Percentiles rank a stretch among this genome's conserved stretches.
phyloP scores from a whole-genome alignment of 1,139 yeast species.

The Meyerozyma elateridarum region DNA sequence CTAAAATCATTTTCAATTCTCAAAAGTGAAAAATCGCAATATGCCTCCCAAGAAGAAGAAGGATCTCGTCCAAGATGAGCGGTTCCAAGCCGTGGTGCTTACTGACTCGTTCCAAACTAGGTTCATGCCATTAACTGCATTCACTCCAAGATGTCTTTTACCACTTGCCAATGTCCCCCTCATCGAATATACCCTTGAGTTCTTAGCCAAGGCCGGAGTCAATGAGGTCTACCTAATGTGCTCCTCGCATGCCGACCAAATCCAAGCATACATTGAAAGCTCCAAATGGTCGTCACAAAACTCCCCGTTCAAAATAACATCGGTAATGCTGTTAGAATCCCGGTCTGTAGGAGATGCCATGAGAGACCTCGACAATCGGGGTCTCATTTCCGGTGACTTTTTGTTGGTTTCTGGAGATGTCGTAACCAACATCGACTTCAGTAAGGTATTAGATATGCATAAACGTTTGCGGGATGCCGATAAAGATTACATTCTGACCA shows the following conservation, averaged over 20 bases:
- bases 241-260: conserved; percentile 84
- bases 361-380: conserved; percentile 91
- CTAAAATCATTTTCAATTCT: conserved; percentile 9
- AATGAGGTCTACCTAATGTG: conserved; percentile 88
- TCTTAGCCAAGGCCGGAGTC: conserved; percentile 86
- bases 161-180: conserved; percentile 92
- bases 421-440: conserved; percentile 82
- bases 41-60: conserved; percentile 52
- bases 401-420: conserved; percentile 90
- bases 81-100: conserved; percentile 88
- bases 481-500: conserved; percentile 87
- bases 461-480: conserved; percentile 65
- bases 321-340: conserved; percentile 82
- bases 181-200: conserved; percentile 91
- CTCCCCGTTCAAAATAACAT: conserved; percentile 75
- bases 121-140: conserved; percentile 86
- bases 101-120: conserved; percentile 91
- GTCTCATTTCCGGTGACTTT: conserved; percentile 85
- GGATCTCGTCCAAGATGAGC: conserved; percentile 61
- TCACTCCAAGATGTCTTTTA: conserved; percentile 80
- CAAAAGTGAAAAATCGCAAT: conserved; percentile 11
- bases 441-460: conserved; percentile 69
- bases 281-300: conserved; percentile 75
- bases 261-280: conserved; percentile 73
- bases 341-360: conserved; percentile 94